Evolutionary conservation across 164 flowering plant genomes (phyloP).

Genomic region (Warburgia ugandensis): DNA sequence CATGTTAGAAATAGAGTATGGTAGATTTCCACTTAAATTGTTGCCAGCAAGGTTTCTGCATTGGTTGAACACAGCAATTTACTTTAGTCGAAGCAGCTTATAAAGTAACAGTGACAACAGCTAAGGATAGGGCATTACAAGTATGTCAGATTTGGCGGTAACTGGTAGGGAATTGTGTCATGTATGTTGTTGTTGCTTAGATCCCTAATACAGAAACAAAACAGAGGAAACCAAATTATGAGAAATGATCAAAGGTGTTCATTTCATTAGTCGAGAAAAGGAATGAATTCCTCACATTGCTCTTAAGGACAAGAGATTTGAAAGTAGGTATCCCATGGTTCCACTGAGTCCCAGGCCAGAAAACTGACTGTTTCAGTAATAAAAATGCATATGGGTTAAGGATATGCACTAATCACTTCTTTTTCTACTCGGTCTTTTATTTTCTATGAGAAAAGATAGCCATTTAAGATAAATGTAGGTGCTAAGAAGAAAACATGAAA

Average conservation of each 20-base stretch:
- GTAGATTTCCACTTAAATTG: slow-evolving; percentile 75
- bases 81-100: background rate
- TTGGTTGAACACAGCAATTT: slow-evolving; percentile 1
- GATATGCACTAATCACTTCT: too few species aligned
- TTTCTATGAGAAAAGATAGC: background rate
- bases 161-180: slow-evolving; percentile 75
- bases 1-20: slow-evolving; percentile 74
- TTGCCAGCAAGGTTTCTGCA: slow-evolving; percentile 83
- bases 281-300: slow-evolving; percentile 45
- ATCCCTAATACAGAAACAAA: slow-evolving; percentile 45
- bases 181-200: slow-evolving; percentile 72
- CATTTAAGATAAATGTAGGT: background rate
- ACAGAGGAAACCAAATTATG: background rate
- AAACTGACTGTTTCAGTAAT: slow-evolving; percentile 41
- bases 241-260: background rate
- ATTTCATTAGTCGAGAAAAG: background rate
- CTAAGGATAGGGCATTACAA: slow-evolving; percentile 39
- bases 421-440: background rate
- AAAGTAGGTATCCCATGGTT: slow-evolving; percentile 75
- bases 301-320: slow-evolving; percentile 46
- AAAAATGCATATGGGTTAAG: background rate
- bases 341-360: slow-evolving; percentile 76
- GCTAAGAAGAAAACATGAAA: background rate
- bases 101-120: background rate
- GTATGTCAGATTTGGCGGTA: slow-evolving; percentile 81